These are phyloP conservation scores for Alternaria sp. DNA, from an alignment of 2,329 filamentous ascomycete species.

Conservation along the genomic window DNA sequence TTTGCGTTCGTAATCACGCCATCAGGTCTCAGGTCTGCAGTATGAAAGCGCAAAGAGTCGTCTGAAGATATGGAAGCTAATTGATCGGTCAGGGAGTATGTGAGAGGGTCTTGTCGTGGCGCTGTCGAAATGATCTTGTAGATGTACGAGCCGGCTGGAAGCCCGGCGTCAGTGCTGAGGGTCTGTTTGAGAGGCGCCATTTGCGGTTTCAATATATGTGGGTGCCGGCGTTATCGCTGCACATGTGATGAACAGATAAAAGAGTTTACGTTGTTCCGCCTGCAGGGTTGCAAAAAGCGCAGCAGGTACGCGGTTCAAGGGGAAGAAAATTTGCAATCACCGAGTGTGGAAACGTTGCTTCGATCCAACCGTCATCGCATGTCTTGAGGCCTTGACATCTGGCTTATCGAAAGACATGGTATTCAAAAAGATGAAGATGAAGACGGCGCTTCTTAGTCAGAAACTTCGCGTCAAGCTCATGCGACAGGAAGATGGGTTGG, in stretches of 20 bases:
- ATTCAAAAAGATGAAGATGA: background rate
- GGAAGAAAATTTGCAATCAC: conserved; percentile 4
- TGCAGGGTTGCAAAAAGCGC: background rate
- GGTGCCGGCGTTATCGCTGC: background rate
- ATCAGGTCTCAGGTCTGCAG: conserved; percentile 62
- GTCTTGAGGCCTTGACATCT: background rate
- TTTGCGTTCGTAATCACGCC: conserved; percentile 63
- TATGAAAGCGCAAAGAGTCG: conserved; percentile 71
- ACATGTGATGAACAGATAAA: background rate
- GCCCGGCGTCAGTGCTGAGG: conserved; percentile 31
- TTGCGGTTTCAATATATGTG: background rate
- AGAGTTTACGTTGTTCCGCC: background rate
- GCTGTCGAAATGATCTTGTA: conserved; percentile 49
- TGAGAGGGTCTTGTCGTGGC: conserved; percentile 41
- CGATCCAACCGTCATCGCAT: background rate
- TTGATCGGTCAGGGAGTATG: conserved; percentile 39
- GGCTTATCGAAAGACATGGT: background rate
- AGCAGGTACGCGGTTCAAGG: background rate
- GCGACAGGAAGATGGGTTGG: background rate
- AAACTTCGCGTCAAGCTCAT: background rate
- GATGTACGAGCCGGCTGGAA: conserved; percentile 50
- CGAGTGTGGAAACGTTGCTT: conserved; percentile 2
- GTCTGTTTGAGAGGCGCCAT: conserved; percentile 34
- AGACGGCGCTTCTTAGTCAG: background rate
- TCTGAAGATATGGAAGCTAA: conserved; percentile 74